Conservation (phyloP, 2,329 filamentous ascomycete genomes). For the Pseudocercospora musae region DNA sequence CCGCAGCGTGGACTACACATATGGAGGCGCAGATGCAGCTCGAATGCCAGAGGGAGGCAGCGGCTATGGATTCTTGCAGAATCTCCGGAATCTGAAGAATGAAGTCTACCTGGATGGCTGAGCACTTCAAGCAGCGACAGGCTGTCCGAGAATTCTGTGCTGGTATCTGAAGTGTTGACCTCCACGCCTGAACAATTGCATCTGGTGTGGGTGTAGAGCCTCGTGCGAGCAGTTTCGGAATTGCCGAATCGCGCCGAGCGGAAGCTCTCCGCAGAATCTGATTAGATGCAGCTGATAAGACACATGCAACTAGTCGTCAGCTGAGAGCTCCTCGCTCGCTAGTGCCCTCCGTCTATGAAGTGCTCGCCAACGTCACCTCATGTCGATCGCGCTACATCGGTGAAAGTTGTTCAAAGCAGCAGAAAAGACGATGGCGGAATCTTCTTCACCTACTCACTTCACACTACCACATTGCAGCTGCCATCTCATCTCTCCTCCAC, state of each 20-base stretch:
- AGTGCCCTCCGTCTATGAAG: not conserved
- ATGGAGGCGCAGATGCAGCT: conserved; percentile 19
- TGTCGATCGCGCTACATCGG: not conserved
- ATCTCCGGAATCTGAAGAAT: conserved; percentile 47
- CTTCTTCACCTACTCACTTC: not conserved
- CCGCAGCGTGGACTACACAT: conserved; percentile 28
- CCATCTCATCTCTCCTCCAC: not conserved
- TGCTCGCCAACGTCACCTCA: not conserved
- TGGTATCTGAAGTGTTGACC: not conserved
- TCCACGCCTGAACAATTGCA: not conserved
- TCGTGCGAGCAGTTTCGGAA: not conserved
- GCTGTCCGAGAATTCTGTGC: no score
- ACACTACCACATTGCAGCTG: not conserved
- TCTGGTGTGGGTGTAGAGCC: not conserved
- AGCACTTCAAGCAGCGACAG: no score
- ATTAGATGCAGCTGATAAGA: not conserved
- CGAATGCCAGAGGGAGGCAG: conserved; percentile 35
- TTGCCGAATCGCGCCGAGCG: not conserved
- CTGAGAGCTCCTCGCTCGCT: no score
- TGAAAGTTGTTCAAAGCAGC: no score
- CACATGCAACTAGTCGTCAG: not conserved
- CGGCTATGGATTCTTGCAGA: conserved; percentile 51
- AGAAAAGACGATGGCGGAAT: not conserved
- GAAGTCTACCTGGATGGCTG: conserved; percentile 25
- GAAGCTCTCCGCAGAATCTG: not conserved